Conservation (phyloP, 2,329 filamentous ascomycete genomes). For the Epichloe hybrida region DNA sequence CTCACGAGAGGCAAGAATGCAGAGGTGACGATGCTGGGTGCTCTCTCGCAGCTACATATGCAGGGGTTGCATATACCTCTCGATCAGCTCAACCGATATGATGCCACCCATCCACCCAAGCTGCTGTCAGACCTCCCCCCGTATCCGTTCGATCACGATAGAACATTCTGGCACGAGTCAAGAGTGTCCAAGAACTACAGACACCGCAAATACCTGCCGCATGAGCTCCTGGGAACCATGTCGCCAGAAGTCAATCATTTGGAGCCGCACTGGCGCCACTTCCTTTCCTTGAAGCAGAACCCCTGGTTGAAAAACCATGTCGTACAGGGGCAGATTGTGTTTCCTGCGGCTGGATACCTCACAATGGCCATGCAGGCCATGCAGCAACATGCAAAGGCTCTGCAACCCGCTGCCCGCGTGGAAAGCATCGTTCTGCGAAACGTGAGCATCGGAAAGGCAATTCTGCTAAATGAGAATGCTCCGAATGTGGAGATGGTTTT, state of each 20-base stretch:
- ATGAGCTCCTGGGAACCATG: slow-evolving; percentile 7
- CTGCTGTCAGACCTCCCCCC: slow-evolving; percentile 7
- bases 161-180: slow-evolving; percentile 13
- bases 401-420: no score
- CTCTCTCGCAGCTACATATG: no score
- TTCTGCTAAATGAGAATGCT: no score
- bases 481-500: no score
- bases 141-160: slow-evolving; percentile 13
- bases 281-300: not conserved
- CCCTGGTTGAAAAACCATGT: slow-evolving; percentile 25
- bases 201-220: not conserved
- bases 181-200: slow-evolving; percentile 8
- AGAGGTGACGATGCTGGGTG: no score
- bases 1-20: no score
- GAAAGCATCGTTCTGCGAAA: no score
- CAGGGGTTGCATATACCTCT: no score
- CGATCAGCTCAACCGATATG: no score
- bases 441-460: no score
- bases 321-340: slow-evolving; percentile 18
- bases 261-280: slow-evolving; percentile 8
- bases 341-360: slow-evolving; percentile 24
- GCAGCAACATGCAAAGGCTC: no score
- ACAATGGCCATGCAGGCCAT: slow-evolving; percentile 13
- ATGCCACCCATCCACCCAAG: not conserved
- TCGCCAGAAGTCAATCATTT: slow-evolving; percentile 6